A percentile compares a stretch with the other conserved stretches of the same genome.
Conservation (phyloP, 768 basidiomycete species). For the Kwoniella bestiolae region DNA sequence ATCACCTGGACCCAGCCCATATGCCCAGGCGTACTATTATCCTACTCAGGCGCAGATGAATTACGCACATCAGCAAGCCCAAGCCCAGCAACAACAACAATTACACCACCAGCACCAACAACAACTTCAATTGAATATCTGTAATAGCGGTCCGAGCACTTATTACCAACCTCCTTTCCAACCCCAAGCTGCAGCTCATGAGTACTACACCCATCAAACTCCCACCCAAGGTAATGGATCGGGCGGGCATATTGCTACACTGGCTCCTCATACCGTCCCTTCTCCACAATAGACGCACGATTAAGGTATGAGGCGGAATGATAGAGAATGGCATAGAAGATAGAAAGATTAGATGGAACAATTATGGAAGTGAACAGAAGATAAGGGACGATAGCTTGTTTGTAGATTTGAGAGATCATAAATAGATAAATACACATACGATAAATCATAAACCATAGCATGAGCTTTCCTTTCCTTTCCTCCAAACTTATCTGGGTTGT, state of each 20-base stretch:
- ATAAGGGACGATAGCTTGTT: no score
- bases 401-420: no score
- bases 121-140: constrained; percentile 2
- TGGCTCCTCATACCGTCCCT: constrained; percentile 15
- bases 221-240: neutral
- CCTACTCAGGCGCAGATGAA: constrained; percentile 15
- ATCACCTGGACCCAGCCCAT: neutral
- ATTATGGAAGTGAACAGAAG: no score
- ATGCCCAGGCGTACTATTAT: constrained; percentile 4
- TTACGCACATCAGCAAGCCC: constrained; percentile 15
- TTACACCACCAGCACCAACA: constrained; percentile 2
- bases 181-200: neutral
- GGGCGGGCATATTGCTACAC: neutral
- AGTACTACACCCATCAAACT: constrained; percentile 1
- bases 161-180: neutral
- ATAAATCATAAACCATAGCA: no score
- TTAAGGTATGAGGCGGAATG: neutral
- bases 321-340: neutral
- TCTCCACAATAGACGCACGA: constrained; percentile 8
- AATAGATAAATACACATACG: no score
- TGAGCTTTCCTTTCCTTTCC: no score
- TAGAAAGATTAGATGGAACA: no score
- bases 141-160: neutral
- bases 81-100: neutral
- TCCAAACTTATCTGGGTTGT: no score